Base-by-base conservation (phyloP, 305 asterid species). In the Plantago lanceolata region DNA sequence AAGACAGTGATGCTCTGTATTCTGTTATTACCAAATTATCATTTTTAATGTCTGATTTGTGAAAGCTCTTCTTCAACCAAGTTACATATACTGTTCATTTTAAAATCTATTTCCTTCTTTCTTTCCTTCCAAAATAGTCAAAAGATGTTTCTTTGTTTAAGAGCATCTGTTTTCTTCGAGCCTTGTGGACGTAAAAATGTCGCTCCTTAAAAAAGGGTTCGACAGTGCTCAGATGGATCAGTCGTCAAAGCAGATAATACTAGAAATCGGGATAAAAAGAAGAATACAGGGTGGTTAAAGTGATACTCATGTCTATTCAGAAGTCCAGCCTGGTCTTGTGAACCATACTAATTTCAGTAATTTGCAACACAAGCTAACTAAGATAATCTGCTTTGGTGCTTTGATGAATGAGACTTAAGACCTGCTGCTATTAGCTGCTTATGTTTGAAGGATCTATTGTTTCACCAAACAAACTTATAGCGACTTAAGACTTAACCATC, bases 401-500 rank as follows among this genome's bases (percentile, higher is more conserved):
- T 24, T 55, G 14, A 28, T 56, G 61, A 56, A 31, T 31, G 61
- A 11, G 47, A 33, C 33, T 57, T n/a, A 57, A 16, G 12, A 29
- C 45, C 8, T 57, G 9, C 29, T 26, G 29, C 21, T 55, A 16
- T 17, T 19, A 29, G 37, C 49, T 37, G 64, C 64, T 59, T 59
- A 59, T 40, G 12, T 59, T 59, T 40, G 49, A 59, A 59, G 51
- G 18, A 59, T 40, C 48, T 40, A 37, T 40, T 59, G 64, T 40
- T 59, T 40, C 64, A 59, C 64, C 51, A 8, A 59, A 59, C 50
- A 4, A 59, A 35, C 17, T 17, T 50, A 59, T 1, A 59, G 26
- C 18, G 64, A 59, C 64, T 37, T 40, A 4, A 40, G 12, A 37
- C 45, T 57, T 14, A 29, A 33, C n/a, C 17, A 33, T 33, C 26